Evolutionary conservation across 768 basidiomycete species (phyloP).

Genomic region (Mycena sanguinolenta): DNA sequence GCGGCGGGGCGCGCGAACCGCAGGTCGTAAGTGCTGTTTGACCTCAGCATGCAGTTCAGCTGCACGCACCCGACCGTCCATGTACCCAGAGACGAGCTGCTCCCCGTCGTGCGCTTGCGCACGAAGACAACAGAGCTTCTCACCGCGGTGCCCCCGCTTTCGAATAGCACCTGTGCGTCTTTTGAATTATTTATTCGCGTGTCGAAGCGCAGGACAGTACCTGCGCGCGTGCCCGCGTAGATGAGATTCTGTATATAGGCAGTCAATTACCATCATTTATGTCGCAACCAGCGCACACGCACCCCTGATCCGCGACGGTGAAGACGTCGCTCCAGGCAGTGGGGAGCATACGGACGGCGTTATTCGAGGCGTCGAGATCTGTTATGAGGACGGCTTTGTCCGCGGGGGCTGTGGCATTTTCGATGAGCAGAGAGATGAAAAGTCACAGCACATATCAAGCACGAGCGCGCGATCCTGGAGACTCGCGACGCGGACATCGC

Average conservation of each 20-base stretch:
- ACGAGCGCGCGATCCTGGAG: constrained; percentile 21
- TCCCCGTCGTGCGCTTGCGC: constrained; percentile 38
- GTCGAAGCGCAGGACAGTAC: constrained; percentile 32
- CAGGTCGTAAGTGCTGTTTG: constrained; percentile 23
- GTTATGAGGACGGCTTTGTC: constrained; percentile 10
- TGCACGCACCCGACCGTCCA: constrained; percentile 29
- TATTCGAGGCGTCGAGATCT: constrained; percentile 23
- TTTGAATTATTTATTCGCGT: constrained; percentile 15
- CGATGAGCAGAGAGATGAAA: too few relatives aligned
- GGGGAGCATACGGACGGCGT: constrained; percentile 21
- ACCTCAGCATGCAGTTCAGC: background rate
- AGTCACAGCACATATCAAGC: constrained; percentile 16
- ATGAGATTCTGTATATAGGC: constrained; percentile 22
- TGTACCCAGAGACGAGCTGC: constrained; percentile 38
- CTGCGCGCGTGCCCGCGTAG: constrained; percentile 32
- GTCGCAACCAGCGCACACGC: background rate
- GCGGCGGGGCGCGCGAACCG: constrained; percentile 28
- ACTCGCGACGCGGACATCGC: constrained; percentile 34
- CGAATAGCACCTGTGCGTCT: background rate
- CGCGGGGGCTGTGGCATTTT: constrained; percentile 21
- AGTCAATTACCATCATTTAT: too few relatives aligned
- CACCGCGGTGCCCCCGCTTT: constrained; percentile 1
- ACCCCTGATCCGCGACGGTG: constrained; percentile 31
- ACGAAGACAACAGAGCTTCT: constrained; percentile 43
- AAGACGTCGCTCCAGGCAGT: constrained; percentile 35